Evolutionary conservation across 352 stramenopile species (phyloP), one percentile per base, ranked within the genome.

Genomic region (Phytopythium ostracodes): DNA sequence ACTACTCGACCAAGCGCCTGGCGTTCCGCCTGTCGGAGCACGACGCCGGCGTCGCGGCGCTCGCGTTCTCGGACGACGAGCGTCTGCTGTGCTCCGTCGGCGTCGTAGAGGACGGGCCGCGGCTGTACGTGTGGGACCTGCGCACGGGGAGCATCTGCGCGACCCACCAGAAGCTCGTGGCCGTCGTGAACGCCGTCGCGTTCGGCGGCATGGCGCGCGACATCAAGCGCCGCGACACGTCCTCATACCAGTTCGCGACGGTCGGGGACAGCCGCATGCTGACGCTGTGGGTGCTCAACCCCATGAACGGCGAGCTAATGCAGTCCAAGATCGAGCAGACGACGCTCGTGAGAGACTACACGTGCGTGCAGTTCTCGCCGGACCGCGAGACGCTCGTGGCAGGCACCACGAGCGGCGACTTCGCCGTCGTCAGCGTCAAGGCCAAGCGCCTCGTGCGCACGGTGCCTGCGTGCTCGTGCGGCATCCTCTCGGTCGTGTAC

Each of bases 1-100:
- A 97, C 58, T 94, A 94, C 55, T 59, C 73, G 27, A 66, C 75
- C 36, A 75, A 80, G 51, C 59, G 74, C n/a, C 51, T 95, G 17
- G 63, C 92, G 8, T 96, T 96, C 51, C 70, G 92, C 14, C 72
- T 98, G 22, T 84, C 77, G 3, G 94, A 98, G 64, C 92, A 98
- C 75, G 93, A 98, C 67, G 65, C 78, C 60, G 92, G 88, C n/a
- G 81, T 98, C 52, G 77, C 84, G 36, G 76, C 77, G 12, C 63
- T 98, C 7, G 77, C 80, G 15, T 98, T 98, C 63, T 97, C 88
- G 8, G 79, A 98, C 61, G 94, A 98, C 67, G 93, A 94, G 60
- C 77, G 84, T 33, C 68, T 98, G 36, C 66, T 98, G 7, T 92
- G 80, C 61, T 88, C 84, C 0, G 79, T 95, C 47, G 92, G 92